These are phyloP conservation scores for Wickerhamiella sergipiensis DNA, from an alignment of 805 yeast genomes.

Conservation along the genomic window DNA sequence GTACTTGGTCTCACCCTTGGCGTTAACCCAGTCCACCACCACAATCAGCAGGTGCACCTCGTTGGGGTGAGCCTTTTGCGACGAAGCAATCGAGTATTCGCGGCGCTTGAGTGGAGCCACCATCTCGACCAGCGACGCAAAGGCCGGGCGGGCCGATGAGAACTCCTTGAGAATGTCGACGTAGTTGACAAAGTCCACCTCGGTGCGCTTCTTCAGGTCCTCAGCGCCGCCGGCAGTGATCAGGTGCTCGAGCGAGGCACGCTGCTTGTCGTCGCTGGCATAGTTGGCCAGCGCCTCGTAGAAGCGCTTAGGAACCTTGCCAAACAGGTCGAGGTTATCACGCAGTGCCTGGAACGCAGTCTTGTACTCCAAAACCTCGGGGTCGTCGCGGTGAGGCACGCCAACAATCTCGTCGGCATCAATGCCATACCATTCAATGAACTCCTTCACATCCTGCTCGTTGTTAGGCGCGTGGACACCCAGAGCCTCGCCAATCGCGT, in stretches of 20 bases:
- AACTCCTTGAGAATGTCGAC: conserved; percentile 71
- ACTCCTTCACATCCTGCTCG: conserved; percentile 46
- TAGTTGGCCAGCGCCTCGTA: conserved; percentile 67
- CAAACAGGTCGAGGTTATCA: conserved; percentile 77
- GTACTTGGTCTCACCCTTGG: conserved; percentile 68
- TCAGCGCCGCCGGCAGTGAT: conserved; percentile 73
- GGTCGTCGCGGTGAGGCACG: conserved; percentile 51
- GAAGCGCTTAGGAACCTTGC: conserved; percentile 91
- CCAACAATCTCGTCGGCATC: conserved; percentile 55
- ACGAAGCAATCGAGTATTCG: conserved; percentile 94
- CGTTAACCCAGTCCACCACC: conserved; percentile 91
- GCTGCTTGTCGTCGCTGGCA: conserved; percentile 59
- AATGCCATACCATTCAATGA: conserved; percentile 58
- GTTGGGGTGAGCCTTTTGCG: conserved; percentile 82
- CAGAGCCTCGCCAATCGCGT: conserved; percentile 91
- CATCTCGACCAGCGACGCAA: conserved; percentile 53
- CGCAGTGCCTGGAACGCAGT: conserved; percentile 69
- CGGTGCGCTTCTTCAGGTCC: conserved; percentile 72
- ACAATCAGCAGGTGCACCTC: conserved; percentile 85
- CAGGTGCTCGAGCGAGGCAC: conserved; percentile 43
- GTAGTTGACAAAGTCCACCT: conserved; percentile 67
- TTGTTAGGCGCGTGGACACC: conserved; percentile 89
- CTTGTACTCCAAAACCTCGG: conserved; percentile 44
- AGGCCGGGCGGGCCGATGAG: conserved; percentile 66
- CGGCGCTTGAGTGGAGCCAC: conserved; percentile 87